Conservation (phyloP, 257 asterid species). For the Salvia splendens region DNA sequence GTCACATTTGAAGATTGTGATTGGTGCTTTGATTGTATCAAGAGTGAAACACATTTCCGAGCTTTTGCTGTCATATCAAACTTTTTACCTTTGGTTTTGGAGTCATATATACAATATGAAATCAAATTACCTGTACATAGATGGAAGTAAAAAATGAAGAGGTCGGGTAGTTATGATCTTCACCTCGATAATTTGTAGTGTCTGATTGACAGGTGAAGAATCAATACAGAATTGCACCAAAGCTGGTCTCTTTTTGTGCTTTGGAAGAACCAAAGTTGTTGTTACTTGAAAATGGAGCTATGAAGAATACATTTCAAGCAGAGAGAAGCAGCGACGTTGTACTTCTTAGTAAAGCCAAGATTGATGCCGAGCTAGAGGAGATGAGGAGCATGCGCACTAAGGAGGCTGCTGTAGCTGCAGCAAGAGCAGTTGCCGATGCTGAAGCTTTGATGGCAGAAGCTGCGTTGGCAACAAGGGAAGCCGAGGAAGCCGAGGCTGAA, state of each 20-base stretch:
- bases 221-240: constrained; percentile 80
- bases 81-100: neutral
- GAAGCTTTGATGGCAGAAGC: constrained; percentile 90
- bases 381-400: constrained; percentile 72
- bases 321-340: constrained; percentile 38
- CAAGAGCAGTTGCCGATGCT: constrained; percentile 86
- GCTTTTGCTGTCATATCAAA: neutral
- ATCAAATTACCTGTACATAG: neutral
- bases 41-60: neutral
- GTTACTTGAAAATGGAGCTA: constrained; percentile 40
- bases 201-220: constrained; percentile 70
- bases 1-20: neutral
- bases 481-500: constrained; percentile 92
- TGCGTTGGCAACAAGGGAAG: constrained; percentile 81
- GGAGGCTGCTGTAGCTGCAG: constrained; percentile 82
- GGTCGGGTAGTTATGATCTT: neutral
- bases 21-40: neutral
- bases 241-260: constrained; percentile 39
- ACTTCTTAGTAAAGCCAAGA: constrained; percentile 59
- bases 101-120: constrained; percentile 2
- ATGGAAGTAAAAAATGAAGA: neutral
- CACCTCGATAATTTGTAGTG: constrained; percentile 5
- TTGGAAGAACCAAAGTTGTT: constrained; percentile 38
- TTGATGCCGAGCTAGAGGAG: constrained; percentile 77
- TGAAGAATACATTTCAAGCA: constrained; percentile 39